phyloP scores from a whole-genome alignment of 2,329 filamentous ascomycete genomes.

The Penicillium sp. region DNA sequence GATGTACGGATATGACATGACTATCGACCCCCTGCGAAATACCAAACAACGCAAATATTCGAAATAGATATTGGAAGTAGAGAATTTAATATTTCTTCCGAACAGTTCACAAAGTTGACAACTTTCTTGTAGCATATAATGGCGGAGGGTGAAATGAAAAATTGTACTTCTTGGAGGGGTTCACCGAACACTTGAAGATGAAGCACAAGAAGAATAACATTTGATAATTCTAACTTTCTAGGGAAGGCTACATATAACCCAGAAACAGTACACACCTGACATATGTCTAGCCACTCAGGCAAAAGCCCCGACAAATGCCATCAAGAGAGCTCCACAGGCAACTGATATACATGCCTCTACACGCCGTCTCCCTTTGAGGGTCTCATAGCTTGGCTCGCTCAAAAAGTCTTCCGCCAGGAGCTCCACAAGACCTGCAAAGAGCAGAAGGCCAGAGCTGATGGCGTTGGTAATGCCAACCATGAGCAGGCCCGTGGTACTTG shows the following conservation, averaged over 20 bases:
- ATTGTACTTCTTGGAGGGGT: neutral
- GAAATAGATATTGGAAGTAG: neutral
- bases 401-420: conserved; percentile 81
- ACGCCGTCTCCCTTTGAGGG: conserved; percentile 57
- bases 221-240: neutral
- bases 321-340: conserved; percentile 59
- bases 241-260: neutral
- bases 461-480: conserved; percentile 89
- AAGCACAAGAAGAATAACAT: neutral
- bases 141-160: neutral
- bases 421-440: conserved; percentile 83
- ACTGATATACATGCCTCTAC: conserved; percentile 64
- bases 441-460: conserved; percentile 73
- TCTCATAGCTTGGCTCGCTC: conserved; percentile 64
- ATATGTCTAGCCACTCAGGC: conserved; percentile 41
- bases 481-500: conserved; percentile 71
- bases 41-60: neutral
- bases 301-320: conserved; percentile 69
- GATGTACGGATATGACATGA: conserved; percentile 24
- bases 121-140: neutral
- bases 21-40: conserved; percentile 6
- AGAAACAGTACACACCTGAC: neutral
- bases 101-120: neutral
- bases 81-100: neutral
- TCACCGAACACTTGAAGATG: neutral